These are phyloP conservation scores for Linum usitatissimum DNA, from an alignment of 345 rosid species.

Conservation along the genomic window DNA sequence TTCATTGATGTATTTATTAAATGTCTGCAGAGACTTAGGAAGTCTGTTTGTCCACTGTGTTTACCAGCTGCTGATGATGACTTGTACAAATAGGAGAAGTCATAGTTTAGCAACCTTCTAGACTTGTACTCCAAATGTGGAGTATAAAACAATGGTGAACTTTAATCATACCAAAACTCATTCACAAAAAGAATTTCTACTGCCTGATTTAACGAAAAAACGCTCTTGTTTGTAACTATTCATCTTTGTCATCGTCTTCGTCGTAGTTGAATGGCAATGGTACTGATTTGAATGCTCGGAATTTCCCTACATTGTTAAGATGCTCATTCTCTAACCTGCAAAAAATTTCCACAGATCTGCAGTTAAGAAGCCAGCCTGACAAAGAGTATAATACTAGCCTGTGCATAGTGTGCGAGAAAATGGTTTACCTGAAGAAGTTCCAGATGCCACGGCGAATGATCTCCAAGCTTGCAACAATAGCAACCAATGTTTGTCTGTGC, in stretches of 20 bases:
- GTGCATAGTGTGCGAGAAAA: background rate
- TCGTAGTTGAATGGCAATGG: slow-evolving; percentile 23
- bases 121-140: too few relatives aligned
- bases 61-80: too few relatives aligned
- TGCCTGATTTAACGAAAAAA: background rate
- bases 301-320: slow-evolving; percentile 26
- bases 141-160: too few relatives aligned
- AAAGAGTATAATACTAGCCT: background rate
- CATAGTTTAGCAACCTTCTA: too few relatives aligned
- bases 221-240: background rate
- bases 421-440: slow-evolving; percentile 12
- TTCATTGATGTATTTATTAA: too few relatives aligned
- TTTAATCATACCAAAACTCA: too few relatives aligned
- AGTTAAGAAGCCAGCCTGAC: background rate
- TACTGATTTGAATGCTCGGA: slow-evolving; percentile 28
- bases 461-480: slow-evolving; percentile 12
- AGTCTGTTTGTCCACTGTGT: too few relatives aligned
- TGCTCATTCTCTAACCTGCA: slow-evolving; percentile 28
- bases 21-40: background rate
- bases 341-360: background rate
- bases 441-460: slow-evolving; percentile 14
- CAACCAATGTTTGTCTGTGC: background rate
- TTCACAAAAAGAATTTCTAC: background rate
- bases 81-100: too few relatives aligned
- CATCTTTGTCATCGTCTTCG: slow-evolving; percentile 32